These are phyloP conservation scores for Paecilomyces formosus DNA, from an alignment of 2,329 filamentous ascomycete species.

Conservation along the genomic window DNA sequence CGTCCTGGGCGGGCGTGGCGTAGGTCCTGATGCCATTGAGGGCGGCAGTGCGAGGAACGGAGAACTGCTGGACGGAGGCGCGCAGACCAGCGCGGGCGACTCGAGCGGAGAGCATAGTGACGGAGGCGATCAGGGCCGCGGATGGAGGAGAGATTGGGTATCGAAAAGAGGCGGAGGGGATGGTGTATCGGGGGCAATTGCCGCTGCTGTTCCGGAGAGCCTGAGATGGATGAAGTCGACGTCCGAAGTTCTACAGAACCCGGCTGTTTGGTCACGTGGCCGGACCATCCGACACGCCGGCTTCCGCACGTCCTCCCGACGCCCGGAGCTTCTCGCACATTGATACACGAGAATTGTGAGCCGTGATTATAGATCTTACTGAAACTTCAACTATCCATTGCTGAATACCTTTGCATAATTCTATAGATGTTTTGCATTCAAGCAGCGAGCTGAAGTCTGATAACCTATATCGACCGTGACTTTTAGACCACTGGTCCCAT, in stretches of 20 bases:
- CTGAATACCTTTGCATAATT: no score
- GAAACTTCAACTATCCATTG: no score
- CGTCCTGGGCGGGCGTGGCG: slow-evolving; percentile 59
- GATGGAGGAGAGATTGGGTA: neutral
- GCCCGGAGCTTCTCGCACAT: neutral
- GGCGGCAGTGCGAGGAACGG: slow-evolving; percentile 31
- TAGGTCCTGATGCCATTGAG: slow-evolving; percentile 60
- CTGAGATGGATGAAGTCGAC: neutral
- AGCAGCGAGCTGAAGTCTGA: no score
- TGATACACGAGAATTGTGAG: neutral
- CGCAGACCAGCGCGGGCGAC: slow-evolving; percentile 51
- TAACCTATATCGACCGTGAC: no score
- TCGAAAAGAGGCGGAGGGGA: neutral
- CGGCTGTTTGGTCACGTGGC: neutral
- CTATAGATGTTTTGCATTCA: no score
- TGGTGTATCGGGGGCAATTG: neutral
- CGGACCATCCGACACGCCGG: neutral
- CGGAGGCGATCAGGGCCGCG: neutral
- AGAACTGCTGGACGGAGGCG: slow-evolving; percentile 41
- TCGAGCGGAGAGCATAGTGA: slow-evolving; percentile 48
- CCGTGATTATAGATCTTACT: no score
- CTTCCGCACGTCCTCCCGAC: neutral
- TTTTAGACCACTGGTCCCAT: no score
- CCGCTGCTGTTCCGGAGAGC: neutral
- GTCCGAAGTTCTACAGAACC: slow-evolving; percentile 1